Conservation (phyloP, 805 yeast genomes). For the Zygoascus bituminiphila region DNA sequence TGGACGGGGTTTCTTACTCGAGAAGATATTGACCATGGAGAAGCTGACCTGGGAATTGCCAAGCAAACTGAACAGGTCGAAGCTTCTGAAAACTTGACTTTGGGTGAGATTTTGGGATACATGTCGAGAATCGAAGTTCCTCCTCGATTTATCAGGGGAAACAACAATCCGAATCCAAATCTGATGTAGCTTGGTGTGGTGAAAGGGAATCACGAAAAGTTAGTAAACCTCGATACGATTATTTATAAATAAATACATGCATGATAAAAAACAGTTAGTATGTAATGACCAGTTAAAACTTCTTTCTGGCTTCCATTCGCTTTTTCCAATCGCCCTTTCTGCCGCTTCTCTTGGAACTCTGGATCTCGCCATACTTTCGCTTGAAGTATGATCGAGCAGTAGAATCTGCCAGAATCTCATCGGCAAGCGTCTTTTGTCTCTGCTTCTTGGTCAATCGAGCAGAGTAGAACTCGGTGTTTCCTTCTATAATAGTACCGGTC, state of each 20-base stretch:
- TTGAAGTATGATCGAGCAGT: conserved; percentile 70
- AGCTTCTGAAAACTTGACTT: conserved; percentile 8
- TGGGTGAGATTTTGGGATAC: conserved; percentile 14
- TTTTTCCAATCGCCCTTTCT: conserved; percentile 60
- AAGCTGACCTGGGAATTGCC: conserved; percentile 9
- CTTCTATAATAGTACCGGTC: conserved; percentile 80
- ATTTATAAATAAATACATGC: conserved; percentile 1
- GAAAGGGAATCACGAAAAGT: no score
- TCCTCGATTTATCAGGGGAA: neutral
- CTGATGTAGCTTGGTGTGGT: neutral
- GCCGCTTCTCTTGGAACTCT: conserved; percentile 53
- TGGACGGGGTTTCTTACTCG: conserved; percentile 55
- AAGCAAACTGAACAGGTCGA: conserved; percentile 4
- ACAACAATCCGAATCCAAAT: neutral
- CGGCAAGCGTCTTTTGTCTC: conserved; percentile 71
- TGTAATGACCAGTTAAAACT: conserved; percentile 11
- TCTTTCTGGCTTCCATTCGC: conserved; percentile 51
- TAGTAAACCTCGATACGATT: neutral
- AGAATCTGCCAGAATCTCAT: conserved; percentile 70
- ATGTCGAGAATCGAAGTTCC: conserved; percentile 16
- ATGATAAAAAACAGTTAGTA: neutral
- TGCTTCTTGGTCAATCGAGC: conserved; percentile 59
- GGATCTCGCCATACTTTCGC: conserved; percentile 76
- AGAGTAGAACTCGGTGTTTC: conserved; percentile 68
- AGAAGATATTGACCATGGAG: conserved; percentile 36